Conservation (phyloP, 805 yeast species). For the Teunomyces lycoperdinae region DNA sequence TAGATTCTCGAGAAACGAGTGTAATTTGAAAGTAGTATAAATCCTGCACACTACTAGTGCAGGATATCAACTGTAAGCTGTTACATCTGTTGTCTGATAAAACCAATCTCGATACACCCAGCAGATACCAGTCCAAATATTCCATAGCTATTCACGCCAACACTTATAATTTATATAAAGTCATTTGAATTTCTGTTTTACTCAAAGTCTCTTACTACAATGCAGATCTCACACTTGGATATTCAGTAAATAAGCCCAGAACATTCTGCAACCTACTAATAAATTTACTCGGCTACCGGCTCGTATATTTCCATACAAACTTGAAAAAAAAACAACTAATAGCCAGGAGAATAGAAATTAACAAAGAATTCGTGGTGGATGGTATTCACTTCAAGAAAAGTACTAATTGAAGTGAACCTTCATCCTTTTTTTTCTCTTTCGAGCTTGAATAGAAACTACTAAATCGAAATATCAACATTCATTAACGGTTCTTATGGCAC, state of each 20-base stretch:
- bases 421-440: conserved; percentile 2
- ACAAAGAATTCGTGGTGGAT: background rate
- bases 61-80: too few species aligned
- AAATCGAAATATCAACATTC: conserved; percentile 3
- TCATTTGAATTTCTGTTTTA: too few species aligned
- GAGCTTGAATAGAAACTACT: background rate
- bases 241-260: too few species aligned
- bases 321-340: background rate
- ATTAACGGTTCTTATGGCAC: conserved; percentile 8
- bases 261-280: too few species aligned
- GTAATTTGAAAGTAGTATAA: too few species aligned
- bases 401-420: conserved; percentile 3
- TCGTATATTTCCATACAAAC: conserved; percentile 1
- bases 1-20: too few species aligned
- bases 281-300: background rate
- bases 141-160: background rate
- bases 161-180: too few species aligned
- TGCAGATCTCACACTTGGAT: too few species aligned
- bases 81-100: too few species aligned
- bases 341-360: background rate
- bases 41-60: too few species aligned
- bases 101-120: too few species aligned
- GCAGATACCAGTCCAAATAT: background rate
- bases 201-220: too few species aligned
- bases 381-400: conserved; percentile 3